phyloP scores from a whole-genome alignment of 352 stramenopile species.

The Blastocystis sp. region DNA sequence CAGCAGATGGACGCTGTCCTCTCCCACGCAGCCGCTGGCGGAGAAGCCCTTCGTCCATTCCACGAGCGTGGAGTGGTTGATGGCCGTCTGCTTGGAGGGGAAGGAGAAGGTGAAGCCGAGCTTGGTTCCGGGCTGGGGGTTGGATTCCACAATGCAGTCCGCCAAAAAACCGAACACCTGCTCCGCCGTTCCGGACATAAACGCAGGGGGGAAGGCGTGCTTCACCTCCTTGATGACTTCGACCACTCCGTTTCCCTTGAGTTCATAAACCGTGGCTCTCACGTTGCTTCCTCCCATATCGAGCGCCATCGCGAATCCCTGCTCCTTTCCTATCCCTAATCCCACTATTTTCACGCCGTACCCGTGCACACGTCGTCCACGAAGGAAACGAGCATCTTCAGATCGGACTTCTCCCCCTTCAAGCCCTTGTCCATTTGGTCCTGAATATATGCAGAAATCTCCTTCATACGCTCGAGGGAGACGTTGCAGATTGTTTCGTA shows the following conservation, averaged over 20 bases:
- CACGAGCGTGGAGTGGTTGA: slow-evolving; percentile 71
- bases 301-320: slow-evolving; percentile 28
- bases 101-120: slow-evolving; percentile 74
- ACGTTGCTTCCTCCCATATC: slow-evolving; percentile 61
- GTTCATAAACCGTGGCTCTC: background rate
- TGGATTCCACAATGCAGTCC: slow-evolving; percentile 16
- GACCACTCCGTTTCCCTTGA: slow-evolving; percentile 44
- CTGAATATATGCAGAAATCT: slow-evolving; percentile 52
- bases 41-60: slow-evolving; percentile 73
- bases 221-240: slow-evolving; percentile 63
- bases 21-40: slow-evolving; percentile 70
- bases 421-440: slow-evolving; percentile 52
- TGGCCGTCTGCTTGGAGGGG: slow-evolving; percentile 70
- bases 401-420: slow-evolving; percentile 36
- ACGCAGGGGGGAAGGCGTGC: slow-evolving; percentile 22
- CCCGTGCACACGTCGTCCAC: slow-evolving; percentile 28
- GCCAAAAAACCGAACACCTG: slow-evolving; percentile 50
- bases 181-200: slow-evolving; percentile 49
- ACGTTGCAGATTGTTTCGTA: slow-evolving; percentile 15
- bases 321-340: slow-evolving; percentile 40
- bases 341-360: background rate
- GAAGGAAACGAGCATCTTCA: slow-evolving; percentile 65
- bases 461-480: slow-evolving; percentile 28
- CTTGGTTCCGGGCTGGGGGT: background rate
- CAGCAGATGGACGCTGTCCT: slow-evolving; percentile 71